Conservation (phyloP, 129 eudicot species). For the Chrysanthemum lavandulifolium region DNA sequence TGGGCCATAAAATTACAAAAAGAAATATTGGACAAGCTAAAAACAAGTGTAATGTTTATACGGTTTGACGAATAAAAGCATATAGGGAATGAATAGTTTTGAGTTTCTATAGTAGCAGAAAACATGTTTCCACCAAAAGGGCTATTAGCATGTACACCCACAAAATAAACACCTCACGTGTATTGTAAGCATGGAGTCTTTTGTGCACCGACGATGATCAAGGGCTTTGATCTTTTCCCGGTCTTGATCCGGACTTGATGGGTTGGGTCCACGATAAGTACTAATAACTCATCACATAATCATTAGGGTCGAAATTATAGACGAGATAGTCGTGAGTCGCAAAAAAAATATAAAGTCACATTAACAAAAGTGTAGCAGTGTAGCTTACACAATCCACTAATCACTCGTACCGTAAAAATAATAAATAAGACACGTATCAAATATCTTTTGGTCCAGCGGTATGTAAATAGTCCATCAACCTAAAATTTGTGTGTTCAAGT, state of each 20-base stretch:
- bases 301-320: no score
- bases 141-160: constrained; percentile 13
- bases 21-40: neutral
- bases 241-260: neutral
- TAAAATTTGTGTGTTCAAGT: no score
- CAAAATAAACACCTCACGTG: constrained; percentile 30
- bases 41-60: neutral
- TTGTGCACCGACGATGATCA: constrained; percentile 22
- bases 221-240: neutral
- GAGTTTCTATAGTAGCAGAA: neutral
- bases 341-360: neutral
- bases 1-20: neutral
- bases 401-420: no score
- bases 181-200: constrained; percentile 22
- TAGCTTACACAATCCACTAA: no score
- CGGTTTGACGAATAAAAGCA: neutral
- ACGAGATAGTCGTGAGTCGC: neutral
- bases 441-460: no score
- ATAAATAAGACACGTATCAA: no score
- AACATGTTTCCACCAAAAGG: constrained; percentile 18
- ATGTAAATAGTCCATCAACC: no score
- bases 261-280: constrained; percentile 15
- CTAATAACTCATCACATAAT: neutral
- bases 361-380: no score
- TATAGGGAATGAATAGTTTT: neutral